Percentiles rank a stretch among this genome's conserved stretches.
phyloP scores from a whole-genome alignment of 2,329 filamentous ascomycete genomes.

The Elsinoe perseae region DNA sequence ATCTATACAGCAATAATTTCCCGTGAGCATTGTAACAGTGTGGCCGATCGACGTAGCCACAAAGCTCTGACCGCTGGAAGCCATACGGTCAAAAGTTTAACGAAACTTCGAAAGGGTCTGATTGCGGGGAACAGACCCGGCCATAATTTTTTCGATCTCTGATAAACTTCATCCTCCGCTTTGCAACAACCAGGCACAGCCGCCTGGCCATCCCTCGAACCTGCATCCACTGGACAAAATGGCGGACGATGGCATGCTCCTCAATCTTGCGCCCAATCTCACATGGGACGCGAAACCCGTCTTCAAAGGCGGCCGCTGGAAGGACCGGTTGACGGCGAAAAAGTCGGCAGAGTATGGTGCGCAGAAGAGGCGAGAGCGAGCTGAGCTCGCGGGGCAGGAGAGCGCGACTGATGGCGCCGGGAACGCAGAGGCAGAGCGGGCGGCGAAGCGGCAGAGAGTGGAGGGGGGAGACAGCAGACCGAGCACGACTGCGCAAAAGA shows the following conservation, averaged over 20 bases:
- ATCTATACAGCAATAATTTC: too few relatives aligned
- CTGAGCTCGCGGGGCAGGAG: neutral
- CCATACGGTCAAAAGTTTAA: too few relatives aligned
- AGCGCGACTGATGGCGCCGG: neutral
- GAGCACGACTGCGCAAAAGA: neutral
- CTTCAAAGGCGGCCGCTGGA: slow-evolving; percentile 90
- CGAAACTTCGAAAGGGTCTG: too few relatives aligned
- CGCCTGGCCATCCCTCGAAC: too few relatives aligned
- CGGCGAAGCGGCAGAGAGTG: slow-evolving; percentile 24
- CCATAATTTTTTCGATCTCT: too few relatives aligned
- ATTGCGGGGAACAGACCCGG: too few relatives aligned
- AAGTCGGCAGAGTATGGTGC: slow-evolving; percentile 52
- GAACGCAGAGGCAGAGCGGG: neutral
- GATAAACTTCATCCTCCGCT: too few relatives aligned
- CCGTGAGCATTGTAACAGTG: too few relatives aligned
- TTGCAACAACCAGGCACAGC: too few relatives aligned
- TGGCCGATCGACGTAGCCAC: too few relatives aligned
- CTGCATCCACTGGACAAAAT: slow-evolving; percentile 49
- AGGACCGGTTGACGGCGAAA: slow-evolving; percentile 75
- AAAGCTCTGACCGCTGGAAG: too few relatives aligned
- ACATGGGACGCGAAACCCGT: slow-evolving; percentile 54
- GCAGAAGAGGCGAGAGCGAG: slow-evolving; percentile 29
- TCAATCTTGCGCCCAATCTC: slow-evolving; percentile 74
- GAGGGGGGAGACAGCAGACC: neutral
- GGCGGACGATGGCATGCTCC: slow-evolving; percentile 89